Evolutionary conservation across 2,329 filamentous ascomycete genomes (phyloP).

Genomic region (Sporothrix curviconia): DNA sequence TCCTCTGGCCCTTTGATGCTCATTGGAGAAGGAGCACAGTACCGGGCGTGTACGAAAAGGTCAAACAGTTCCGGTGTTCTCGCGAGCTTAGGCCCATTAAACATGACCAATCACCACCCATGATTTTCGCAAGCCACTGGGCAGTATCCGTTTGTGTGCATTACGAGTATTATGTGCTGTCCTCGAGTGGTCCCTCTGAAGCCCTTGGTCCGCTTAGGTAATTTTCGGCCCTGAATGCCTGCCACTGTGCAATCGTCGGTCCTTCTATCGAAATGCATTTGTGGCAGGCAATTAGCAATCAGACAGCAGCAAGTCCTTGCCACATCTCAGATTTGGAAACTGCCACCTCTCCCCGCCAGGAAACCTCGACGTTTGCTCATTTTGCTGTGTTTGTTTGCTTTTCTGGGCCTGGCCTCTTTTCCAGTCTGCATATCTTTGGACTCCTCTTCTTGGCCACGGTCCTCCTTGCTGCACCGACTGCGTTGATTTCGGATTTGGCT

Average conservation of each 20-base stretch:
- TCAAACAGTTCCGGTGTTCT: conserved; percentile 4
- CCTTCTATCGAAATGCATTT: conserved; percentile 7
- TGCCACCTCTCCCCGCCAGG: neutral
- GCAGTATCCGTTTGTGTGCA: neutral
- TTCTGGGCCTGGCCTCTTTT: neutral
- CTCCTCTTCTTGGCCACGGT: neutral
- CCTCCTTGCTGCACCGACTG: neutral
- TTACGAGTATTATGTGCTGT: neutral
- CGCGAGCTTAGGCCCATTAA: neutral
- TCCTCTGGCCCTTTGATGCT: neutral
- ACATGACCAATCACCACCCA: neutral
- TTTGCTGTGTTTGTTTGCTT: neutral
- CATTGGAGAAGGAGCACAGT: conserved; percentile 1
- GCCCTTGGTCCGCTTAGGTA: conserved; percentile 13
- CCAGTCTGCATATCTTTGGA: neutral
- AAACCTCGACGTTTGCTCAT: neutral
- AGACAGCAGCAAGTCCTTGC: conserved; percentile 10
- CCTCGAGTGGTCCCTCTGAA: neutral
- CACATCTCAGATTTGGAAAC: conserved; percentile 11
- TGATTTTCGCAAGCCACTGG: neutral
- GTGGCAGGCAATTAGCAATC: conserved; percentile 15
- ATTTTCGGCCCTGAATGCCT: conserved; percentile 6
- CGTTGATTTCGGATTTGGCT: neutral
- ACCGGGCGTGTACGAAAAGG: neutral
- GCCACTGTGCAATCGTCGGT: neutral